These are phyloP conservation scores for Fraxinus platypoda DNA, from an alignment of 305 asterid species.

Conservation along the genomic window DNA sequence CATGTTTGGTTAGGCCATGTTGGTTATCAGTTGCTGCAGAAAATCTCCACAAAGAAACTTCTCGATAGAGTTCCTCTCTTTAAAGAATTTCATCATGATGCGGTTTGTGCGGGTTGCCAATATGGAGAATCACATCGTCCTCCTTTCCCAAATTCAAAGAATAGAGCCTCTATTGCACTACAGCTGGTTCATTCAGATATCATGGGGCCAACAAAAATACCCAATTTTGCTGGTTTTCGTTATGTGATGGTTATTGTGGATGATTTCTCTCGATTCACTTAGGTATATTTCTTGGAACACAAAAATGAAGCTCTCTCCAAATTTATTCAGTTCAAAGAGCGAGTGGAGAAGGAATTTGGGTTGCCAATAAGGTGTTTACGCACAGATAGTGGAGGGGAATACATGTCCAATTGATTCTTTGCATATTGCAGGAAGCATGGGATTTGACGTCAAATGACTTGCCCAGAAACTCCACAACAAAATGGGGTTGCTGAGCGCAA, in stretches of 20 bases:
- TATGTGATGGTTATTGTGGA: no score
- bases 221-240: no score
- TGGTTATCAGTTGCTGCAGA: not conserved
- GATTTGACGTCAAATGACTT: no score
- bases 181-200: not conserved
- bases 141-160: not conserved
- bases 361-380: not conserved
- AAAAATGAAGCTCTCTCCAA: no score
- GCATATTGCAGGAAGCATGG: no score
- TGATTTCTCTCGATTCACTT: no score
- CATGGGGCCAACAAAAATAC: not conserved
- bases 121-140: slow-evolving; percentile 6
- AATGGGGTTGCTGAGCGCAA: not conserved
- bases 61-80: not conserved
- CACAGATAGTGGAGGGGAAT: not conserved
- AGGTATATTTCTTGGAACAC: no score
- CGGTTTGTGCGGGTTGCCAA: slow-evolving; percentile 5
- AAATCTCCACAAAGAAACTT: not conserved
- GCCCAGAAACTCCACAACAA: not conserved
- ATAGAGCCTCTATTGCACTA: not conserved
- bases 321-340: not conserved
- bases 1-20: not conserved
- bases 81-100: not conserved
- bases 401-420: not conserved
- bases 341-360: not conserved